Percentiles rank a stretch among this genome's conserved stretches.
Conservation (phyloP, 2,329 filamentous ascomycete species). For the Emmonsia crescens region DNA sequence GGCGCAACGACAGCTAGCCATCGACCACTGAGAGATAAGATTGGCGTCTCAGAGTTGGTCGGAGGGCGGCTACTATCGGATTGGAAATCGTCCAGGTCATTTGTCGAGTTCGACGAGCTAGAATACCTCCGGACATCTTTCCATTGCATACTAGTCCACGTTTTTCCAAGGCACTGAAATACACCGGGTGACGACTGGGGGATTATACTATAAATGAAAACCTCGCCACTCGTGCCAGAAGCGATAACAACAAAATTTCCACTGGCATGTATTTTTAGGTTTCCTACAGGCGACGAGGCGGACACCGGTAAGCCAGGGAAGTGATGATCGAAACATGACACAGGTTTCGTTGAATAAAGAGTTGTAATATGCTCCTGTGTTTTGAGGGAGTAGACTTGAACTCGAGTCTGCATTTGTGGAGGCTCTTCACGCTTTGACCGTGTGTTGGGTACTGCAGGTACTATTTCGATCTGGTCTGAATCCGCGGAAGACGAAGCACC, state of each 20-base stretch:
- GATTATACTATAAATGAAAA: conserved; percentile 58
- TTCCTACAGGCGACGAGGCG: conserved; percentile 59
- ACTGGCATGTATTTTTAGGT: conserved; percentile 63
- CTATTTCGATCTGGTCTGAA: conserved; percentile 27
- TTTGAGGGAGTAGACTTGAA: conserved; percentile 77
- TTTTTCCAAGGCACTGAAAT: conserved; percentile 68
- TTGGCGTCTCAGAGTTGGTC: conserved; percentile 24
- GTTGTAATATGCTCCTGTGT: conserved; percentile 62
- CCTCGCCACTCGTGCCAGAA: conserved; percentile 76
- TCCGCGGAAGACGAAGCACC: conserved; percentile 22
- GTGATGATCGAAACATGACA: conserved; percentile 46
- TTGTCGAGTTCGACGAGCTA: conserved; percentile 34
- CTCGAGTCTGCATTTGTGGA: conserved; percentile 63
- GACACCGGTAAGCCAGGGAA: conserved; percentile 52
- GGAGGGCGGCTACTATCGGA: conserved; percentile 26
- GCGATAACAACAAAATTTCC: conserved; percentile 61
- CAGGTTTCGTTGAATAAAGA: conserved; percentile 60
- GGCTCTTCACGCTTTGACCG: conserved; percentile 21
- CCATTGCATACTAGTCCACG: conserved; percentile 77
- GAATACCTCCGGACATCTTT: conserved; percentile 35
- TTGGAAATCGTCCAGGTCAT: conserved; percentile 32
- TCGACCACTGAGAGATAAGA: conserved; percentile 35
- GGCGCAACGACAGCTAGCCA: conserved; percentile 39
- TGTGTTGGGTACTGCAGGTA: conserved; percentile 19
- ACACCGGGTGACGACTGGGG: conserved; percentile 14